A percentile compares a stretch with the other conserved stretches of the same genome.
Conservation (phyloP, 2,329 filamentous ascomycete genomes). For the Trichoderma harzianum region DNA sequence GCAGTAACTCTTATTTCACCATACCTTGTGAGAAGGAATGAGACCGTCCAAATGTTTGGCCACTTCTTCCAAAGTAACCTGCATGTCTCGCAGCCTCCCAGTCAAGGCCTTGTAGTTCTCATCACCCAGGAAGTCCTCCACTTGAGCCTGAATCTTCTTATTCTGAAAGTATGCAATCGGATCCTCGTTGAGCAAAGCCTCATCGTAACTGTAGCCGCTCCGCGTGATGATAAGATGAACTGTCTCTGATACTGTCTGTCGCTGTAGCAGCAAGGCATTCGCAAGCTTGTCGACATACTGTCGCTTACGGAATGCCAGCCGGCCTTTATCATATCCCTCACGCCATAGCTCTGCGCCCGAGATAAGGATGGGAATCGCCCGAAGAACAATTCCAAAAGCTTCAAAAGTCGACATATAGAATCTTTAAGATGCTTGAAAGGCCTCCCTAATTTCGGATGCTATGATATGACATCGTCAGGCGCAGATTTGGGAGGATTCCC, state of each 20-base stretch:
- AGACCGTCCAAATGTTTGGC: constrained; percentile 1
- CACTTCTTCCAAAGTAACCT: not conserved
- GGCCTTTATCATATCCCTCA: not conserved
- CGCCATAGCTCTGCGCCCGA: not conserved
- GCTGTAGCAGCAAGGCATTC: constrained; percentile 7
- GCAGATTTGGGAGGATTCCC: not conserved
- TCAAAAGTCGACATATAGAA: constrained; percentile 10
- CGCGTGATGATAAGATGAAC: not conserved
- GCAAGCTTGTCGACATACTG: constrained; percentile 6
- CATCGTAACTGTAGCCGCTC: constrained; percentile 2
- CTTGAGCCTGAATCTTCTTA: not conserved
- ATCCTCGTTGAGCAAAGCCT: not conserved
- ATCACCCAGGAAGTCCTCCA: not conserved
- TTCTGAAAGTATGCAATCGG: constrained; percentile 3
- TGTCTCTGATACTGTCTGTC: not conserved
- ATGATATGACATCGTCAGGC: not conserved
- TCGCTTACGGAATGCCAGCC: constrained; percentile 2
- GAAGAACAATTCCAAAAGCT: not conserved
- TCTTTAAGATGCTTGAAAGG: not conserved
- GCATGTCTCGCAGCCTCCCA: constrained; percentile 1
- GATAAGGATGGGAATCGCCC: constrained; percentile 8
- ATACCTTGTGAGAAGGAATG: constrained; percentile 7
- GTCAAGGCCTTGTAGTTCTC: constrained; percentile 1
- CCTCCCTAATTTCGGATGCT: not conserved
- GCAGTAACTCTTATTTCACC: not conserved